Base-by-base conservation (phyloP, 805 yeast species). In the Peterozyma xylosa region DNA sequence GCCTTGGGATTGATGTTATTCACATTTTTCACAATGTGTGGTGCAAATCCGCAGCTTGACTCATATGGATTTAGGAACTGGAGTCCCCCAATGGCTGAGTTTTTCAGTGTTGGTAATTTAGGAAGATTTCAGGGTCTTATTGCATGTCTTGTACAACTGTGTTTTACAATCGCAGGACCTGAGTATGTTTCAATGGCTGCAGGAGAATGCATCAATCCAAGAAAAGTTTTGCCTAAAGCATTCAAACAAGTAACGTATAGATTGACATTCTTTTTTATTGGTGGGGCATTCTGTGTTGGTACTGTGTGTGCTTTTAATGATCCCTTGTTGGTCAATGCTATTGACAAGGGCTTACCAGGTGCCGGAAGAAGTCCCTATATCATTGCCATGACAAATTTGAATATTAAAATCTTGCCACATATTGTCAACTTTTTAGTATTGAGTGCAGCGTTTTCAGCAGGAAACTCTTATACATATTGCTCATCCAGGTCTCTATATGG, bases 361-460 rank as follows among this genome's bases (percentile, higher is more conserved):
- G 74, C 75, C 16, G 75, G 73, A 10, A 66, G 77, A 10, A 79
- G 88, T 16, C 91, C 96, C 1, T 86, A 82, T 56, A 90, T 86
- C 35, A 78, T 87, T 53, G 93, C 91, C 5, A 86, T 87, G 87
- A 58, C 68, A 39, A 74, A 73, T 45, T 63, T 86, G 53, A 70
- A 76, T 0, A 82, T 87, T 42, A 75, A 67, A 30, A 78, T 75
- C 0, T 68, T 86, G 42, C 93, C 95, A 34, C 76, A 80, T 55
- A 70, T 87, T 44, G 83, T 88, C 45, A 88, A 88, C 59, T 91
- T 78, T 1, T 75, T 85, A 33, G 68, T 88, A 34, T 65, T 88
- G 41, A 71, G 86, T 2, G 75, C 91, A 2, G 86, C 88, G 2
- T 82, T 86, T 50, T 80, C 88, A 33, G 88, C 95, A 2, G 95